Evolutionary conservation across 1,139 yeast species (phyloP), one percentile per base, ranked within the genome.

Genomic region (Sugiyamaella neomexicana): DNA sequence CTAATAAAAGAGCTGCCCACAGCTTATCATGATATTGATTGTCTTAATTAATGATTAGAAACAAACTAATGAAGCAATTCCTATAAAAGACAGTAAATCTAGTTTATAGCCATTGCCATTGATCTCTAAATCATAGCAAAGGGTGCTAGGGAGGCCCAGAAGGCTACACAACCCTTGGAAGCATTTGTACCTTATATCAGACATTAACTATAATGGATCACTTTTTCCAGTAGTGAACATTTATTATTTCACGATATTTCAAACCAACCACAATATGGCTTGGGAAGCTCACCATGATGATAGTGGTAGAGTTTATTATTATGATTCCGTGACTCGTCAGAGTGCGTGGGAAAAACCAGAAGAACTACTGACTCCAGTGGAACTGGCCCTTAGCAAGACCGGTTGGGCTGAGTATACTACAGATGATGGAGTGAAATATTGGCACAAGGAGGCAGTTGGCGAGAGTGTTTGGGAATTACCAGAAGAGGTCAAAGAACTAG

Each of bases 381-480:
- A 77, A 53, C 59, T 64, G 39, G 73, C 73, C 9, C 64, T 79
- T 37, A 67, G 65, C 10, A 61, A 66, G 38, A 66, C 76, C 27
- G 71, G 74, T n/a, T 91, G 97, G 97, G 77, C 76, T 50, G 80
- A 77, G 56, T 75, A 75, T 58, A 71, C 74, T 1, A 82, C 93
- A 0, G 89, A 86, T 36, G 93, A 85, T 16, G 95, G 93, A 0
- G 74, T 74, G 55, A 74, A 74, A 34, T 91, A 90, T 69, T 91
- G 89, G 73, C 86, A 85, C 69, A 86, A 88, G 66, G 74, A 75
- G 17, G 69, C 70, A 16, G 81, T 91, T 0, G 80, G 82, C 2
- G 84, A 83, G 63, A 85, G 95, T 10, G 83, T 86, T 0, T 91
- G 97, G 97, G 89, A 84, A 25, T 69, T 80, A 20, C 97, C 97